Base-by-base conservation (phyloP, 73 alveolate genomes). In the Stentor coeruleus region DNA sequence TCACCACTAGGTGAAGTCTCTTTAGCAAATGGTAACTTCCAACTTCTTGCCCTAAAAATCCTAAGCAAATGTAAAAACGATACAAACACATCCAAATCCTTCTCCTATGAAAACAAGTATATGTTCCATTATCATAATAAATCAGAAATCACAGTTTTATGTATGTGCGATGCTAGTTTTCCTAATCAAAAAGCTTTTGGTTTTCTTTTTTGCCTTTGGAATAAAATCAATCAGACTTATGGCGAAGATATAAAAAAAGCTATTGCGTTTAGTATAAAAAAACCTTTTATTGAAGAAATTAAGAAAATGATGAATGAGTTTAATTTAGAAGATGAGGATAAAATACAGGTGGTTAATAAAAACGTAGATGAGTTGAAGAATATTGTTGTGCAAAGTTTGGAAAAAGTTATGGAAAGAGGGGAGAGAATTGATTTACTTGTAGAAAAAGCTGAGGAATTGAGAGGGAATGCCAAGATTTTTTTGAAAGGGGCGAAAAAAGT, bases 11-110 rank as follows among this genome's bases (percentile, higher is more conserved):
- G 41, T 38, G 83, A 75, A 38, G n/a, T 26, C 35, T 14, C 72
- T 14, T 75, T 28, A n/a, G 83, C 83, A 31, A 36, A 28, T 36
- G 83, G 83, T 37, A 75, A 75, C 83, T 75, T 75, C 72, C 83
- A 37, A 31, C 33, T 20, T 6, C 1, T 75, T 6, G 72, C 74
- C 66, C 31, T 37, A 30, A 39, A 75, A 3, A 0, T 75, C 38
- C 58, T 75, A 66, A 38, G 66, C 20, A 75, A 75, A 38, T n/a
- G 20, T 15, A 75, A 20, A 75, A 6, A 49, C 66, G 66, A 49
- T 20, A 75, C 74, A 38, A 40, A 15, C 84, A 20, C 59, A 38
- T 26, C 59, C n/a, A 37, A 14, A 14, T 39, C 72, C 30, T 40
- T 20, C n/a, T 75, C 59, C 3, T 75, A 75, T 75, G 83, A 75